Conservation (phyloP, 2,329 filamentous ascomycete species). For the Stachybotrys echinatus region DNA sequence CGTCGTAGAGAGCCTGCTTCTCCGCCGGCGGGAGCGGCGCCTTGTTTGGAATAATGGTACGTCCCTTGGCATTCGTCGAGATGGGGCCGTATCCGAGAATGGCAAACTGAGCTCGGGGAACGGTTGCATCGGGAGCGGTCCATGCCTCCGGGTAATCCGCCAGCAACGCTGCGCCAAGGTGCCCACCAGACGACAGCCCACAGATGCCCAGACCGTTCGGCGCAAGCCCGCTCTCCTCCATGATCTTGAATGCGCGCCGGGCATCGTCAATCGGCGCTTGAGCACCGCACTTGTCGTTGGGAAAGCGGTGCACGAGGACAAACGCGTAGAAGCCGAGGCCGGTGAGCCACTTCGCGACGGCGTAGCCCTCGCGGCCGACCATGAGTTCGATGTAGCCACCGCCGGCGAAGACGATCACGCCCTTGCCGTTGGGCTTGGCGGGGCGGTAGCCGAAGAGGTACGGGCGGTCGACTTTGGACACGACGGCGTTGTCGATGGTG, state of each 20-base stretch:
- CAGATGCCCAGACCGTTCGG: slow-evolving; percentile 11
- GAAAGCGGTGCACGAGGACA: slow-evolving; percentile 17
- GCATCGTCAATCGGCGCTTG: slow-evolving; percentile 15
- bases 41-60: slow-evolving; percentile 13
- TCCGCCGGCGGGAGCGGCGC: slow-evolving; percentile 11
- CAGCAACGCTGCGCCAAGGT: slow-evolving; percentile 13
- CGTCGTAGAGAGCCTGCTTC: slow-evolving; percentile 13
- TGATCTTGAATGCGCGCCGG: slow-evolving; percentile 12
- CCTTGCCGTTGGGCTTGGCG: slow-evolving; percentile 9
- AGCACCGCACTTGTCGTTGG: slow-evolving; percentile 5
- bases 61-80: slow-evolving; percentile 13
- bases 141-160: slow-evolving; percentile 12
- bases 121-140: slow-evolving; percentile 8
- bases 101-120: slow-evolving; percentile 9
- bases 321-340: slow-evolving; percentile 15
- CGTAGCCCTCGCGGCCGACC: slow-evolving; percentile 14
- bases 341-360: slow-evolving; percentile 14
- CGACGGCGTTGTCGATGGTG: slow-evolving; percentile 10
- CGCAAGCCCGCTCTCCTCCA: slow-evolving; percentile 7
- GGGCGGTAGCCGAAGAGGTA: slow-evolving; percentile 14
- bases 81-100: slow-evolving; percentile 15
- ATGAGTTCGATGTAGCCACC: slow-evolving; percentile 16
- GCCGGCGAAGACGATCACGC: slow-evolving; percentile 11
- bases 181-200: slow-evolving; percentile 15
- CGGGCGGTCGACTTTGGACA: slow-evolving; percentile 9